A percentile compares a stretch with the other conserved stretches of the same genome.
Conservation (phyloP, 2,329 filamentous ascomycete genomes). For the Aureobasidium sp. region DNA sequence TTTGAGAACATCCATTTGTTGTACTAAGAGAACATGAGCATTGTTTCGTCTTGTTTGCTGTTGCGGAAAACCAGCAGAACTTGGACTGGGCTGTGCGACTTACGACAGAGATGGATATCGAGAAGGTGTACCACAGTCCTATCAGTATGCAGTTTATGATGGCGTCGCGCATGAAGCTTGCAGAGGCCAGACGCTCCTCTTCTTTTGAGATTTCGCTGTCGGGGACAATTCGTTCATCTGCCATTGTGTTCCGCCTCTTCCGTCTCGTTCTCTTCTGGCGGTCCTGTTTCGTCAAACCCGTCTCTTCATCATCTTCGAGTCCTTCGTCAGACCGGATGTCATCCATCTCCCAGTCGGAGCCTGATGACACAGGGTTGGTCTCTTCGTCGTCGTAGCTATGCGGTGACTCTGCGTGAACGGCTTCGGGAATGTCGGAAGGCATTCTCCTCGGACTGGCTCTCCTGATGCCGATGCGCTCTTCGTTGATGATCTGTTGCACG, state of each 20-base stretch:
- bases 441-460: slow-evolving; percentile 6
- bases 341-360: slow-evolving; percentile 48
- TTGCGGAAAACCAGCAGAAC: background rate
- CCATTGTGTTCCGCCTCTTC: slow-evolving; percentile 54
- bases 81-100: slow-evolving; percentile 26
- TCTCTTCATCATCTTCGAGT: slow-evolving; percentile 76
- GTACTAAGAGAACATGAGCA: slow-evolving; percentile 50
- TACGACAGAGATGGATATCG: slow-evolving; percentile 87
- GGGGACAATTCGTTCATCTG: slow-evolving; percentile 61
- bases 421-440: slow-evolving; percentile 12
- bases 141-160: slow-evolving; percentile 75
- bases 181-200: slow-evolving; percentile 68
- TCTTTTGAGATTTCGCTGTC: slow-evolving; percentile 54
- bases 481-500: slow-evolving; percentile 7
- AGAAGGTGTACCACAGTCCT: slow-evolving; percentile 80
- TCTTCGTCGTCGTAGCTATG: slow-evolving; percentile 25
- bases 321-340: slow-evolving; percentile 58
- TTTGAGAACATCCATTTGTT: slow-evolving; percentile 99
- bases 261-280: slow-evolving; percentile 57
- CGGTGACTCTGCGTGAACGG: slow-evolving; percentile 10
- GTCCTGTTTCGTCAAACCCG: slow-evolving; percentile 69
- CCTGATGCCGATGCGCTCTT: background rate
- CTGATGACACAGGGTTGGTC: slow-evolving; percentile 26
- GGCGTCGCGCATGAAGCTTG: slow-evolving; percentile 59
- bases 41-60: background rate